phyloP scores from a whole-genome alignment of 202 grass and related monocot species.

The Musa balbisiana region DNA sequence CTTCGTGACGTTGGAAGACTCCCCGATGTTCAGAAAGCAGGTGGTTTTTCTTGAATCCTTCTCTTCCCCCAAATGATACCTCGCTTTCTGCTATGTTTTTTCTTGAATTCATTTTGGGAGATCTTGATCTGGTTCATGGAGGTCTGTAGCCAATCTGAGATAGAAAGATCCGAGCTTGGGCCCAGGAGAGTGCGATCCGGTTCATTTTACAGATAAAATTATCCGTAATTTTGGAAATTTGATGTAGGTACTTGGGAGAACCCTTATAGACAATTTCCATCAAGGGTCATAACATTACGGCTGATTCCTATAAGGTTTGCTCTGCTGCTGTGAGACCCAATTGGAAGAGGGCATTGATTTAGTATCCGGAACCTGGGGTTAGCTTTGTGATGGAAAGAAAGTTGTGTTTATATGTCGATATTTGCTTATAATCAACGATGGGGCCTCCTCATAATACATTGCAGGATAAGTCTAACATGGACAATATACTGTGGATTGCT shows the following conservation, averaged over 20 bases:
- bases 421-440: background rate
- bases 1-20: constrained; percentile 96
- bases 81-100: background rate
- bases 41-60: constrained; percentile 19
- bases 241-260: background rate
- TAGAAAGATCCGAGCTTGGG: constrained; percentile 1
- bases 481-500: no score
- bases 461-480: no score
- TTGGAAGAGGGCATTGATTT: no score
- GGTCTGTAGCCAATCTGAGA: background rate
- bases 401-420: no score
- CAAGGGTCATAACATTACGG: background rate
- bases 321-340: background rate
- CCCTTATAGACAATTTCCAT: background rate
- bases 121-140: constrained; percentile 15
- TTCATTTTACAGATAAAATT: no score
- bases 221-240: no score
- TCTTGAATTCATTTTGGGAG: background rate
- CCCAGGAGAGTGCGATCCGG: background rate
- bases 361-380: background rate
- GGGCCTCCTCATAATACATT: background rate
- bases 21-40: constrained; percentile 96
- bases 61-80: background rate
- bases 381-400: background rate
- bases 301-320: background rate